phyloP scores from a whole-genome alignment of 306 rosid genomes.

The Cucurbita pepo region DNA sequence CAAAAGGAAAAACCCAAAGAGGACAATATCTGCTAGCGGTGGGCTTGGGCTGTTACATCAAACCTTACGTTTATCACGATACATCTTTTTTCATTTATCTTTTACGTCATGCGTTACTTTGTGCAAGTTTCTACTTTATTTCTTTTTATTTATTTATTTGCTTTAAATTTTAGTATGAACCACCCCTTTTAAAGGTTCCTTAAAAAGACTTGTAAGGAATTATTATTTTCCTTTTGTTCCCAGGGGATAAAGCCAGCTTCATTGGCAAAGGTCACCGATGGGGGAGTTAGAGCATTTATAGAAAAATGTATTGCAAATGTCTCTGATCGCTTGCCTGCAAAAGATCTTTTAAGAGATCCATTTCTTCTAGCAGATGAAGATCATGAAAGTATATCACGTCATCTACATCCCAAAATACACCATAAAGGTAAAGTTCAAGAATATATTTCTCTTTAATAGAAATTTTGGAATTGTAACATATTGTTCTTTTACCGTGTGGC shows the following conservation, averaged over 20 bases:
- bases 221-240: conserved; percentile 10
- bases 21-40: too few species aligned
- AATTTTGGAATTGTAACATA: neutral
- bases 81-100: neutral
- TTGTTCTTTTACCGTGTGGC: conserved; percentile 12
- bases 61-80: too few species aligned
- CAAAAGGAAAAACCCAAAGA: too few species aligned
- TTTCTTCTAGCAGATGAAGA: conserved; percentile 57
- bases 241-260: conserved; percentile 95
- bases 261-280: conserved; percentile 59
- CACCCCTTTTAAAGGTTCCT: neutral
- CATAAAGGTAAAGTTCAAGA: conserved; percentile 21
- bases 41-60: too few species aligned
- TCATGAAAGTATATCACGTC: conserved; percentile 33
- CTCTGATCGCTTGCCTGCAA: conserved; percentile 71
- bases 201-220: neutral
- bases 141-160: neutral
- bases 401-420: conserved; percentile 15
- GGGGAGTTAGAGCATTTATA: conserved; percentile 54
- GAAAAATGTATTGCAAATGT: conserved; percentile 73
- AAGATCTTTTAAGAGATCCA: conserved; percentile 66
- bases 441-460: neutral
- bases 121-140: neutral
- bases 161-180: neutral
- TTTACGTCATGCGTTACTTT: neutral